Conservation (phyloP, 2,329 filamentous ascomycete genomes). For the Paecilomyces sp. region DNA sequence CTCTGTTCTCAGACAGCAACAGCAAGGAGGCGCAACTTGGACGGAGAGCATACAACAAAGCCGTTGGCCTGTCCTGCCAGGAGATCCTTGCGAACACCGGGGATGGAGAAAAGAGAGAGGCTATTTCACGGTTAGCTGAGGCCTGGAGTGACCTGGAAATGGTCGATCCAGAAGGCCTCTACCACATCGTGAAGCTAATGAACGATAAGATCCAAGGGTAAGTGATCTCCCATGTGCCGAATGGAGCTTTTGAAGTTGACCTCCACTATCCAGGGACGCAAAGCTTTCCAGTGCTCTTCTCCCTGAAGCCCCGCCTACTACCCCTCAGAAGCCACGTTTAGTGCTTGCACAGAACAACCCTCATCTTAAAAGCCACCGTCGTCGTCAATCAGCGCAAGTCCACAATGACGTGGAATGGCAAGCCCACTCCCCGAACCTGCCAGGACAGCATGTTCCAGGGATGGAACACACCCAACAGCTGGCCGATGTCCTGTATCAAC, state of each 20-base stretch:
- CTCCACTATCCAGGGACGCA: conserved; percentile 19
- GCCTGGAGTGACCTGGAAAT: conserved; percentile 80
- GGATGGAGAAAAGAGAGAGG: conserved; percentile 67
- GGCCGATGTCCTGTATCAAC: conserved; percentile 80
- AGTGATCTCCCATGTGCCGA: conserved; percentile 8
- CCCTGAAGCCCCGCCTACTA: conserved; percentile 26
- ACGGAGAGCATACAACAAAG: conserved; percentile 70
- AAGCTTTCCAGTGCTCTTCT: conserved; percentile 31
- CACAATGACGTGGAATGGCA: conserved; percentile 27
- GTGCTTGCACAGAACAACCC: conserved; percentile 76
- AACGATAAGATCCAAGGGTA: conserved; percentile 60
- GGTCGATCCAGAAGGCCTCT: conserved; percentile 83
- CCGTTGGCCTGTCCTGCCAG: conserved; percentile 73
- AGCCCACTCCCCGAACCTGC: conserved; percentile 40
- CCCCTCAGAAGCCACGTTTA: conserved; percentile 55
- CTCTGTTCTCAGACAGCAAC: conserved; percentile 21
- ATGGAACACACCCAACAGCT: conserved; percentile 92
- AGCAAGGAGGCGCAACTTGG: conserved; percentile 81
- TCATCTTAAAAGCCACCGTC: conserved; percentile 71
- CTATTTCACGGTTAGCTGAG: conserved; percentile 73
- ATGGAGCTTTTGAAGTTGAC: conserved; percentile 1
- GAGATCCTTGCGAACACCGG: conserved; percentile 78
- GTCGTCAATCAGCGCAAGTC: conserved; percentile 49
- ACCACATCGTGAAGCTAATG: conserved; percentile 72
- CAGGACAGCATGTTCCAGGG: conserved; percentile 56